Evolutionary conservation across 371 early-diverging fungal species (phyloP), one percentile per base, ranked within the genome.

Genomic region (Syncephalastrum sp.): DNA sequence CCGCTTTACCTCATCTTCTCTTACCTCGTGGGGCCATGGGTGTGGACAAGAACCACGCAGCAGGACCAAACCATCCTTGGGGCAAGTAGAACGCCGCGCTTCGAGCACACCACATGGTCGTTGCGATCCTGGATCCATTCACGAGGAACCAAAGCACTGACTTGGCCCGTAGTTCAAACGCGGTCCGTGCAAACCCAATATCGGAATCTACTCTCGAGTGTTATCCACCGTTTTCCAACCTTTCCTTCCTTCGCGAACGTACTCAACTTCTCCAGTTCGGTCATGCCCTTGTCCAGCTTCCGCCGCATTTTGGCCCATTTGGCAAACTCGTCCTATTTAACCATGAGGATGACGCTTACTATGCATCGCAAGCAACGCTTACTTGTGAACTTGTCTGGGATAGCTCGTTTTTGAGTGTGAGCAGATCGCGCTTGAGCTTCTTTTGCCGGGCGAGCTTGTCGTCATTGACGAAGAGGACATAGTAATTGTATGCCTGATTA

Each of bases 251-350:
- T 2, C 15, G 16, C 17, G 19, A 29, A 53, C 77, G 64, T 82
- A 87, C 87, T 76, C 49, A 82, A 38, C 56, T 83, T 79, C 23
- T 90, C 89, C 21, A 82, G 67, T 50, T 86, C 86, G 14, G 81
- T 79, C 52, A 82, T 69, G 33, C 74, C 70, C 50, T 84, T 86
- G 69, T 95, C 97, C 55, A 92, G 80, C 59, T 83, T 82, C 67
- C 97, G 82, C 45, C 93, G 82, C 67, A 94, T 72, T 73, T 92
- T 94, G 44, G 96, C 97, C 97, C 97, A 96, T 68, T 88, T 90
- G 16, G 97, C 92, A 83, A 96, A 96, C 70, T 95, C 89, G 70
- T 95, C 94, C 84, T 89, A 60, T 21, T 5, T 8, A 23, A 56
- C 29, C 15, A 45, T 7, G 23, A 43, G 53, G n/a, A 29, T 52